Percentiles rank a stretch among this genome's conserved stretches.
phyloP scores from a whole-genome alignment of 208 protist species.

The Blechomonas ayalai region DNA sequence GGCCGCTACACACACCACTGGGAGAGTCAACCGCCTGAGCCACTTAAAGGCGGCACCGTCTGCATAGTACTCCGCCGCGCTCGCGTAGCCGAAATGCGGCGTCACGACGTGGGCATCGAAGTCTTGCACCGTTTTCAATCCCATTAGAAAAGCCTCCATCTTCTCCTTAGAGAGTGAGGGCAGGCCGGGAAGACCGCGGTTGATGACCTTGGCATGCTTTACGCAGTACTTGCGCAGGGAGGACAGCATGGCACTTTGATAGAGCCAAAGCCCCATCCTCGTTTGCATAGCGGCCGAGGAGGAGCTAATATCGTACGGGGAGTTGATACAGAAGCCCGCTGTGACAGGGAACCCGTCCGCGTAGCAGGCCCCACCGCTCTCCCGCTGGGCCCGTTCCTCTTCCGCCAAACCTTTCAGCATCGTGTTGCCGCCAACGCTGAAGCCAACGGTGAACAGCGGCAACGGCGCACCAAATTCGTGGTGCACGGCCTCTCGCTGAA shows the following conservation, averaged over 20 bases:
- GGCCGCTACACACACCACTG: constrained; percentile 30
- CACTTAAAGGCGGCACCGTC: constrained; percentile 25
- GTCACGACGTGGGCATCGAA: constrained; percentile 36
- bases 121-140: constrained; percentile 18
- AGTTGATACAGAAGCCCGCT: constrained; percentile 16
- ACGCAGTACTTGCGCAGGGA: constrained; percentile 22
- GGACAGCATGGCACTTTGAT: constrained; percentile 20
- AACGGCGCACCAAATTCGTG: constrained; percentile 13
- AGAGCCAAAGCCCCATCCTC: constrained; percentile 14
- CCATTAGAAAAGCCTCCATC: constrained; percentile 3
- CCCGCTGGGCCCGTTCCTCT: constrained; percentile 17
- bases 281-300: constrained; percentile 15
- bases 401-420: constrained; percentile 32
- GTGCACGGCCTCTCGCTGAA: constrained; percentile 9
- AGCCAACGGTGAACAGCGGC: constrained; percentile 36
- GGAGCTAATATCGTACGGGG: constrained; percentile 42
- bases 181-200: constrained; percentile 11
- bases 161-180: constrained; percentile 6
- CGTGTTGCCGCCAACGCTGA: constrained; percentile 28
- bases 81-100: constrained; percentile 38
- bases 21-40: constrained; percentile 16
- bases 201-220: constrained; percentile 22
- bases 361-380: constrained; percentile 7
- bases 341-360: constrained; percentile 17
- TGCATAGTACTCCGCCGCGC: constrained; percentile 32